Evolutionary conservation across 768 basidiomycete species (phyloP), one percentile per base, ranked within the genome.

Genomic region (Ephemerocybe angulata): DNA sequence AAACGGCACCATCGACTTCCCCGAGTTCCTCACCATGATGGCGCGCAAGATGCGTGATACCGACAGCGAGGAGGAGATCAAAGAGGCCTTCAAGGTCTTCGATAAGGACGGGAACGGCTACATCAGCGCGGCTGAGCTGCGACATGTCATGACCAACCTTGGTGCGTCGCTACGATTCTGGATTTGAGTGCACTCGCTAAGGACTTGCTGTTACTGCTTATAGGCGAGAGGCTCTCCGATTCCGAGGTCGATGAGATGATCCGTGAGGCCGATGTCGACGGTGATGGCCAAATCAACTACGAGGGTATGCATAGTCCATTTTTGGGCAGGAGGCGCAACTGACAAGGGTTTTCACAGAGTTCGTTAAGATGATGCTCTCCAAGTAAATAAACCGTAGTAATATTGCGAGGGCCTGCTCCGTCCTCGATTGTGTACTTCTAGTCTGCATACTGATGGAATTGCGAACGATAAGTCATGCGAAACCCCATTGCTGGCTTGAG

Each of bases 241-340:
- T 77, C 66, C 7, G 93, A 96, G 72, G 92, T 95, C 59, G 89
- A 92, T 57, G 93, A 95, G 78, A 95, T 97, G 93, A 97, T 97
- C 68, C 86, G 93, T 52, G 94, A 97, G 74, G 94, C 93, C 54
- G 93, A 97, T 67, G 80, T 92, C 49, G 92, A 97, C 65, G 93
- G 94, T 50, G 91, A 93, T 69, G 92, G 92, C n/a, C 90, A 92
- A 73, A 90, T 91, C 73, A 88, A 90, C 72, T 93, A 90, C 67
- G 85, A 89, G 1, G 88, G 88, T 87, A 56, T 54, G 80, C 60
- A 35, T 41, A 60, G 21, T 58, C 27, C 19, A 33, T 30, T 30
- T 33, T 44, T n/a, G n/a, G n/a, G n/a, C n/a, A n/a, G n/a, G n/a
- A n/a, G n/a, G n/a, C n/a, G n/a, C n/a, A n/a, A n/a, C n/a, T n/a